Evolutionary conservation across 805 yeast species (phyloP).

Genomic region (Candida ulmi): DNA sequence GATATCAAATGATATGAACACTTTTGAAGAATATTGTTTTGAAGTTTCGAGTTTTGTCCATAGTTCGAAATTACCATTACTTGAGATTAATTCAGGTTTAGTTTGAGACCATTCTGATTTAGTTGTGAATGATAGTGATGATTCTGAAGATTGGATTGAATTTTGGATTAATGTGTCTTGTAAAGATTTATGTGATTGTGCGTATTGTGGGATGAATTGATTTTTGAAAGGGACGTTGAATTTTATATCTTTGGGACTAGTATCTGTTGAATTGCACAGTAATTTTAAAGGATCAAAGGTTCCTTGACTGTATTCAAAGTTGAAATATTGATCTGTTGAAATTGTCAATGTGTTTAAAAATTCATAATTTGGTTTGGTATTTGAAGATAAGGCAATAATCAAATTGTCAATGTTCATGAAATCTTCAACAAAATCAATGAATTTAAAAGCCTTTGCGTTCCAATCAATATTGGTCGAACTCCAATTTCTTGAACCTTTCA

Average conservation of each 20-base stretch:
- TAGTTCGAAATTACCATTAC: constrained; percentile 35
- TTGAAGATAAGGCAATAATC: constrained; percentile 30
- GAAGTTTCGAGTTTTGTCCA: constrained; percentile 44
- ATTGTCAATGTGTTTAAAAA: background rate
- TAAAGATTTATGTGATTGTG: constrained; percentile 23
- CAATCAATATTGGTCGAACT: constrained; percentile 31
- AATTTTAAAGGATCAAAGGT: constrained; percentile 7
- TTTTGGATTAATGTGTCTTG: constrained; percentile 21
- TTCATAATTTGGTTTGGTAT: constrained; percentile 2
- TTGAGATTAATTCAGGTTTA: constrained; percentile 32
- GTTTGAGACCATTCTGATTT: constrained; percentile 22
- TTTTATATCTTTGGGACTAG: background rate
- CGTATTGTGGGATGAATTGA: constrained; percentile 30
- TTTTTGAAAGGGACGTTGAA: constrained; percentile 20
- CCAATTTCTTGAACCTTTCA: constrained; percentile 35
- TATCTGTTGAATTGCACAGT: too few relatives aligned
- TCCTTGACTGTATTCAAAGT: constrained; percentile 42
- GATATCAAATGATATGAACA: constrained; percentile 42
- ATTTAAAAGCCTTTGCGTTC: constrained; percentile 32
- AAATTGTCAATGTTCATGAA: constrained; percentile 28
- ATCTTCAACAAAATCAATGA: constrained; percentile 27
- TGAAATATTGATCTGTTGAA: constrained; percentile 25
- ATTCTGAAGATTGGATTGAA: constrained; percentile 21
- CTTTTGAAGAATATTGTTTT: constrained; percentile 24
- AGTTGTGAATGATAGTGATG: constrained; percentile 29